A percentile compares a stretch with the other conserved stretches of the same genome.
Conservation (phyloP, 148 eudicot species). For the Fagopyrum tataricum region DNA sequence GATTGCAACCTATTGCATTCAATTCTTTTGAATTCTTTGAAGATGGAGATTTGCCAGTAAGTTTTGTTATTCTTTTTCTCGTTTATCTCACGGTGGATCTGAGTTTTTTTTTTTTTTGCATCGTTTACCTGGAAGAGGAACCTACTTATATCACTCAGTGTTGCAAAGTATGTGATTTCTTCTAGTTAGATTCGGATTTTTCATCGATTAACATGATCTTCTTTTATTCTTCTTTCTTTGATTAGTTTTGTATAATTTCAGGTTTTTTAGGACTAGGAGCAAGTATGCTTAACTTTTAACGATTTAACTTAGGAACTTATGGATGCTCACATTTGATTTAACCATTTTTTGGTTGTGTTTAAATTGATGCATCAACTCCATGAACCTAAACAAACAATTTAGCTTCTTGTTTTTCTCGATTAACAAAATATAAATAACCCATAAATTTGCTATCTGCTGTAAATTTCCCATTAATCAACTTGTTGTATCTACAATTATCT, state of each 20-base stretch:
- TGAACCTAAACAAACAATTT: not conserved
- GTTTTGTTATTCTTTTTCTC: too few relatives aligned
- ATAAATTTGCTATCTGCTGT: not conserved
- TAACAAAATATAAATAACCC: not conserved
- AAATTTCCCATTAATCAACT: not conserved
- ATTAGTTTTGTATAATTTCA: not conserved
- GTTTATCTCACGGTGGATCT: too few relatives aligned
- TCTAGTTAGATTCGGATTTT: not conserved
- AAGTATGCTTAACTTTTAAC: not conserved
- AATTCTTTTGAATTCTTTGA: too few relatives aligned
- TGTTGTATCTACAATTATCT: not conserved
- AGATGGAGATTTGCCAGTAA: too few relatives aligned
- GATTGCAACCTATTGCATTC: too few relatives aligned
- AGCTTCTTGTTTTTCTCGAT: not conserved
- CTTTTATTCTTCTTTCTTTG: not conserved
- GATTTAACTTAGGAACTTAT: not conserved
- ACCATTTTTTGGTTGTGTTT: not conserved
- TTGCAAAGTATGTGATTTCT: slow-evolving; percentile 51
- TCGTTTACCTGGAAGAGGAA: too few relatives aligned
- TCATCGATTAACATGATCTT: not conserved
- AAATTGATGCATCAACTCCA: not conserved
- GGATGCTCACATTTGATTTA: not conserved
- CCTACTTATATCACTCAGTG: too few relatives aligned
- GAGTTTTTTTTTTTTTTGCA: too few relatives aligned
- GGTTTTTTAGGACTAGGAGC: not conserved